Base-by-base conservation (phyloP, 1,139 yeast genomes). In the Kurtzmaniella natalensis region DNA sequence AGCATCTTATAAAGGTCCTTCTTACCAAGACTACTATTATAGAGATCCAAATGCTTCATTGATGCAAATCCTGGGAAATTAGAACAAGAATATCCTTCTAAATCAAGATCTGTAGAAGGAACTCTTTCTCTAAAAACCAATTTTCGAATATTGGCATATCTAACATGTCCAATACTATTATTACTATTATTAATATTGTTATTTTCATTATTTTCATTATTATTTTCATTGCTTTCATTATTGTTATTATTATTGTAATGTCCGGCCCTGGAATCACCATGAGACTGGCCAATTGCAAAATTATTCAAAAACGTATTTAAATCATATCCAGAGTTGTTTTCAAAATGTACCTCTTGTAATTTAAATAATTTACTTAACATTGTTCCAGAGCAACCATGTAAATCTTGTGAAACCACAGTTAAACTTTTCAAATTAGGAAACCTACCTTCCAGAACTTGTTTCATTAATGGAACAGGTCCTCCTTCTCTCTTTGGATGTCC, bases 1-100 rank as follows among this genome's bases (percentile, higher is more conserved):
- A 67, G 41, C 7, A 68, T 36, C 36, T 57, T 64, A 11, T 48
- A 25, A 10, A 68, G 46, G 1, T 71, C 72, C 18, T 47, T 51
- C 17, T 48, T 45, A 1, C 70, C 52, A 11, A 68, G 41, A 2
- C 63, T 57, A 13, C 57, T 51, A 3, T 63, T 56, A 39, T 61
- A 61, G 7, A 68, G 31, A 39, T 68, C 74, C 19, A 68, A 50
- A n/a, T 44, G 40, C 4, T 36, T 27, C n/a, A 67, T 41, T 2
- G 38, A 18, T 10, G 41, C 36, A 9, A 67, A 41, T 32, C 59
- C 62, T 0, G 43, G 46, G 16, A 66, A 48, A 31, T 59, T 63
- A 7, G 39, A 34, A 0, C 39, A 28, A 3, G 40, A 29, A 33
- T 66, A 54, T 33, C 64, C 64, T 18, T 48, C 51, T 40, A 60